phyloP scores from a whole-genome alignment of 169 alveolate species.

The Babesia bovis region DNA sequence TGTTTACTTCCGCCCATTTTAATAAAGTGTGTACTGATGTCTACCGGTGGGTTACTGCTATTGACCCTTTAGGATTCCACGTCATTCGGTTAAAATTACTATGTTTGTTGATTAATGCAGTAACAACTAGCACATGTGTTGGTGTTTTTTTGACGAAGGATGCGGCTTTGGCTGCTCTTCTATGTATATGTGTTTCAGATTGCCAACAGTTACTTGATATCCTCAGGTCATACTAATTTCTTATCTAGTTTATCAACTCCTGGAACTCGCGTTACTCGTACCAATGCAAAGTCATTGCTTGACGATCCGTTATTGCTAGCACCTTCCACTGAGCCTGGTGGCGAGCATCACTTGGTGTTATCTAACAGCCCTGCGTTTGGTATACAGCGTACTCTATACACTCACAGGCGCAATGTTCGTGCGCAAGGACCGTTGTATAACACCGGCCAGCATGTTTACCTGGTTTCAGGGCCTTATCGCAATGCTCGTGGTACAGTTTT shows the following conservation, averaged over 20 bases:
- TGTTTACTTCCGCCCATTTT: conserved; percentile 83
- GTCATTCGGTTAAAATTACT: neutral
- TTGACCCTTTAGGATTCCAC: neutral
- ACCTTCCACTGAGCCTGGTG: conserved; percentile 48
- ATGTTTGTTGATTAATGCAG: neutral
- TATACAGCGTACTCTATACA: conserved; percentile 23
- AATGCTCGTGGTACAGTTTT: conserved; percentile 52
- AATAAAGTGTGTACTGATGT: neutral
- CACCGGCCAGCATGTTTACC: conserved; percentile 47
- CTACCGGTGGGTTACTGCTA: too few relatives aligned
- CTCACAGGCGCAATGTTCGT: conserved; percentile 7
- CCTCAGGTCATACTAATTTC: too few relatives aligned
- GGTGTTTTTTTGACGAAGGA: neutral
- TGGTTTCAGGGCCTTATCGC: conserved; percentile 48
- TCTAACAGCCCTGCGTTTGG: conserved; percentile 47
- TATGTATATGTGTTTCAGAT: neutral
- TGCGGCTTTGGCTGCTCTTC: conserved; percentile 26
- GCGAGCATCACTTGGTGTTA: conserved; percentile 36
- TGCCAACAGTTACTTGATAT: neutral
- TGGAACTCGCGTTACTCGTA: too few relatives aligned
- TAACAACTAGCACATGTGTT: neutral
- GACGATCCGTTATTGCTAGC: conserved; percentile 61
- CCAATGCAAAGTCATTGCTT: conserved; percentile 23
- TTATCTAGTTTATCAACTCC: too few relatives aligned
- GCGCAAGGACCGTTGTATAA: conserved; percentile 26